Percentiles rank a stretch among this genome's conserved stretches.
Evolutionary conservation across 1,284 basidiomycete genomes (phyloP).

Genomic region (Leccinum cinnamomeum): DNA sequence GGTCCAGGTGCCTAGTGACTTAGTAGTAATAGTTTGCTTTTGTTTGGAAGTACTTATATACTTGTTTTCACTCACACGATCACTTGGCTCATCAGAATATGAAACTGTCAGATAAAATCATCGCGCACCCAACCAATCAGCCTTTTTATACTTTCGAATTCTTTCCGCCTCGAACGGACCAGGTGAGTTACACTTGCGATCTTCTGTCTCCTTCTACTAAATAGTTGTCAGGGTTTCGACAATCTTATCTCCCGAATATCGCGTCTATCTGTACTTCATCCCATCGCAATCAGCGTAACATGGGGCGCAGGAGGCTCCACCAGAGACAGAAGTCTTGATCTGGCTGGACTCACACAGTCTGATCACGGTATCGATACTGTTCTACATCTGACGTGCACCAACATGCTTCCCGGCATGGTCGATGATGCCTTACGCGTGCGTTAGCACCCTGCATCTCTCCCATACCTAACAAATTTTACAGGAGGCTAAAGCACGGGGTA

Average conservation of each 20-base stretch:
- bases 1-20: conserved; percentile 17
- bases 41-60: conserved; percentile 24
- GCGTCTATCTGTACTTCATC: conserved; percentile 67
- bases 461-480: conserved; percentile 35
- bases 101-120: conserved; percentile 71
- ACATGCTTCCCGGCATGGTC: conserved; percentile 88
- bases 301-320: conserved; percentile 98
- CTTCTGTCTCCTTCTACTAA: conserved; percentile 20
- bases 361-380: conserved; percentile 82
- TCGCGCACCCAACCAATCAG: conserved; percentile 37
- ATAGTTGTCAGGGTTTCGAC: conserved; percentile 66
- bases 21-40: conserved; percentile 21
- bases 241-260: conserved; percentile 83
- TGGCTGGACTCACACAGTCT: conserved; percentile 71
- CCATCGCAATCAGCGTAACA: conserved; percentile 85
- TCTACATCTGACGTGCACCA: conserved; percentile 97
- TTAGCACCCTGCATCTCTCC: conserved; percentile 1
- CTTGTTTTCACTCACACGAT: background rate
- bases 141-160: conserved; percentile 93
- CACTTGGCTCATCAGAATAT: conserved; percentile 27
- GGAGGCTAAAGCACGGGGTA: conserved; percentile 80
- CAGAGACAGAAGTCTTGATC: conserved; percentile 83
- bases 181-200: conserved; percentile 42
- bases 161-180: conserved; percentile 93
- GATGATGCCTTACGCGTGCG: conserved; percentile 80